A percentile compares a stretch with the other conserved stretches of the same genome.
These are phyloP conservation scores for Haberlea rhodopensis DNA, from an alignment of 257 asterid genomes.

Conservation along the genomic window DNA sequence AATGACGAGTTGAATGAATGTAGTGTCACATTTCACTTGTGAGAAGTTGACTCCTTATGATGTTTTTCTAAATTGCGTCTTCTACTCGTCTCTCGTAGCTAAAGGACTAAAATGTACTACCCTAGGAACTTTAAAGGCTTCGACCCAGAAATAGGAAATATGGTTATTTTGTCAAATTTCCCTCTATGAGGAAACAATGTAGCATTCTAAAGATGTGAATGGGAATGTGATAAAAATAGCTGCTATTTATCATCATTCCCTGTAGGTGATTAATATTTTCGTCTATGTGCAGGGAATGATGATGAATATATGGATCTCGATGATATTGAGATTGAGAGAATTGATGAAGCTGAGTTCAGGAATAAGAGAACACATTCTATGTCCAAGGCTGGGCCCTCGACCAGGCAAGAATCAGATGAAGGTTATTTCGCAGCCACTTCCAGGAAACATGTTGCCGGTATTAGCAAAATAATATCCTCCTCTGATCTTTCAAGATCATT, in stretches of 20 bases:
- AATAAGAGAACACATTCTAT: not conserved
- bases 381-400: slow-evolving; percentile 8
- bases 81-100: not conserved
- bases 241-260: no score
- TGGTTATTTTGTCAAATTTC: not conserved
- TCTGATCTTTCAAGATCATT: slow-evolving; percentile 3
- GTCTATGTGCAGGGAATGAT: not conserved
- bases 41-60: not conserved
- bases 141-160: not conserved
- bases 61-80: not conserved
- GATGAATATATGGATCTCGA: not conserved
- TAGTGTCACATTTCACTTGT: not conserved
- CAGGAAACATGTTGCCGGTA: slow-evolving; percentile 1
- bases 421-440: slow-evolving; percentile 5
- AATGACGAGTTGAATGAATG: not conserved
- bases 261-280: not conserved
- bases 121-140: not conserved
- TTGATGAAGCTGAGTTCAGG: slow-evolving; percentile 16
- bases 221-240: not conserved
- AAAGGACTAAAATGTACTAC: slow-evolving; percentile 9
- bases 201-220: not conserved
- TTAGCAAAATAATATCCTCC: not conserved
- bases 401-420: slow-evolving; percentile 3
- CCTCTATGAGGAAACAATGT: not conserved
- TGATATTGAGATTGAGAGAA: not conserved